These are phyloP conservation scores for Apiotrichum gamsii DNA, from an alignment of 1,284 basidiomycete genomes.

Conservation along the genomic window DNA sequence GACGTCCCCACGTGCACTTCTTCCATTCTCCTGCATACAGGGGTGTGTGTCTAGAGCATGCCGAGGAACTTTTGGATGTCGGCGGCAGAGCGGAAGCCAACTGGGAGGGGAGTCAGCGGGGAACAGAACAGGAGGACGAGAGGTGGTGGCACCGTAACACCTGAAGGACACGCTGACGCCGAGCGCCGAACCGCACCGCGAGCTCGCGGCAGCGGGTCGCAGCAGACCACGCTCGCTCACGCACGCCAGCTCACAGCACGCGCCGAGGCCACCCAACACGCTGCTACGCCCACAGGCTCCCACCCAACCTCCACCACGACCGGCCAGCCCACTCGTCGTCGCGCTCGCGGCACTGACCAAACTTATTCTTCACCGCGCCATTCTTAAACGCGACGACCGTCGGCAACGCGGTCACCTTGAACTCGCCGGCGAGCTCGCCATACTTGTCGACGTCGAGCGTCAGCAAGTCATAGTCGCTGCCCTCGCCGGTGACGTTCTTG, in stretches of 20 bases:
- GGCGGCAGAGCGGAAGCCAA: conserved; percentile 38
- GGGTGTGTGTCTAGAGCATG: conserved; percentile 32
- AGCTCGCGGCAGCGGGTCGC: too few relatives aligned
- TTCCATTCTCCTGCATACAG: too few relatives aligned
- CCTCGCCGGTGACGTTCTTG: conserved; percentile 36
- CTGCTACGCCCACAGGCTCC: not conserved
- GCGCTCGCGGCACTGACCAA: conserved; percentile 45
- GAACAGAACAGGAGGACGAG: too few relatives aligned
- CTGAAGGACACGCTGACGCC: too few relatives aligned
- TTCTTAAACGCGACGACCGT: conserved; percentile 47
- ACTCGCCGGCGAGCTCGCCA: conserved; percentile 42
- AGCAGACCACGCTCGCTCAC: too few relatives aligned
- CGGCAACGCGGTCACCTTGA: conserved; percentile 43
- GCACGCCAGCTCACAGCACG: too few relatives aligned
- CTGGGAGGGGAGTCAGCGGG: too few relatives aligned
- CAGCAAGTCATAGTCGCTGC: conserved; percentile 37
- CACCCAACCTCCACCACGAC: too few relatives aligned
- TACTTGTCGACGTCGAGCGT: conserved; percentile 44
- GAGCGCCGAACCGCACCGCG: too few relatives aligned
- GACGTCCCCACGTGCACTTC: too few relatives aligned
- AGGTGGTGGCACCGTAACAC: too few relatives aligned
- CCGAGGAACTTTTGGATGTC: conserved; percentile 44
- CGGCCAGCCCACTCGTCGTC: too few relatives aligned
- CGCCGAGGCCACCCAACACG: not conserved
- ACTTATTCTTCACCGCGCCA: conserved; percentile 43